Percentiles rank a stretch among this genome's conserved stretches.
These are phyloP conservation scores for Murraya paniculata DNA, from an alignment of 345 rosid species.

Conservation along the genomic window DNA sequence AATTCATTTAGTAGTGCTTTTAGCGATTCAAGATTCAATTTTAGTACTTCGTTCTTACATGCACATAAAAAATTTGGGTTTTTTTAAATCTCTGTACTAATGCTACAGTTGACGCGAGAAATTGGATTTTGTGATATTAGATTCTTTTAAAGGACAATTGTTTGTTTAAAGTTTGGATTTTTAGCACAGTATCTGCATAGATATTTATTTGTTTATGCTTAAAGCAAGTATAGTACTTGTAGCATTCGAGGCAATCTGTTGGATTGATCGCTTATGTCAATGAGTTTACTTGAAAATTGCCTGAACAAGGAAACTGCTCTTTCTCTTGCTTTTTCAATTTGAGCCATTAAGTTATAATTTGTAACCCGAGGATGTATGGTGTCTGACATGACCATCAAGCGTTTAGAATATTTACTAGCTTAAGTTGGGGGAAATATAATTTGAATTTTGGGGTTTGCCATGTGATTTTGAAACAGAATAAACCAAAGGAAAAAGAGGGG, in stretches of 20 bases:
- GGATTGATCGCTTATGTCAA: not conserved
- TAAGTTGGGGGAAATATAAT: not conserved
- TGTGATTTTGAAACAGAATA: not conserved
- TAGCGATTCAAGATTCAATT: not conserved
- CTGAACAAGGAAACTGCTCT: not conserved
- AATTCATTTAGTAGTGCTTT: not conserved
- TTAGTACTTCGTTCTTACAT: not conserved
- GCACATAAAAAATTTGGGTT: not conserved
- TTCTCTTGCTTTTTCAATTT: not conserved
- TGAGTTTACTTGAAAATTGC: not conserved
- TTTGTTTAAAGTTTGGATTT: not conserved
- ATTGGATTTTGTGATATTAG: not conserved
- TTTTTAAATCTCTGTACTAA: not conserved
- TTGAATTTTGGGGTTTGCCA: not conserved
- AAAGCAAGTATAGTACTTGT: not conserved
- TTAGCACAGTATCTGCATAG: not conserved
- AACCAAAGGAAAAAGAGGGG: not conserved
- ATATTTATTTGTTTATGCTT: not conserved
- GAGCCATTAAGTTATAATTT: not conserved
- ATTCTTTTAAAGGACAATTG: not conserved
- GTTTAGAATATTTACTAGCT: not conserved
- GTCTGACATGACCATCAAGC: not conserved
- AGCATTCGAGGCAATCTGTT: not conserved
- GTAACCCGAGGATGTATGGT: not conserved
- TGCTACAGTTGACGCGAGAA: not conserved